phyloP scores from a whole-genome alignment of 116 monocot genomes.

The Zostera marina region DNA sequence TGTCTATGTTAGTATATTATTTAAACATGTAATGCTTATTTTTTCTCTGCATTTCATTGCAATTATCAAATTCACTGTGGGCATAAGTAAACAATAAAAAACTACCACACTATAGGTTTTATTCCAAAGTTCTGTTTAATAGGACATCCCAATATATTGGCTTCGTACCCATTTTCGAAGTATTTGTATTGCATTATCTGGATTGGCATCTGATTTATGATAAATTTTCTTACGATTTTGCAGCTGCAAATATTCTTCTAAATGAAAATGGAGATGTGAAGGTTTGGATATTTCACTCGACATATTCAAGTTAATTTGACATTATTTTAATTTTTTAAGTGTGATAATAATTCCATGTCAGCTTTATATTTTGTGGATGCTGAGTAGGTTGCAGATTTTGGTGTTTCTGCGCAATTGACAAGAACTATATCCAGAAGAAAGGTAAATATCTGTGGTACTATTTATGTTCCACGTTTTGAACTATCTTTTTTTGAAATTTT shows the following conservation, averaged over 20 bases:
- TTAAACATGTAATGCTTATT: neutral
- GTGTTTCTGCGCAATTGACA: slow-evolving; percentile 94
- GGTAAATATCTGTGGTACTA: slow-evolving; percentile 9
- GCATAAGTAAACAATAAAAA: too few species aligned
- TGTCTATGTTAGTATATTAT: neutral
- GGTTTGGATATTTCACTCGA: slow-evolving; percentile 24
- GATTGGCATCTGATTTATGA: neutral
- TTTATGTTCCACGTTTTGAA: neutral
- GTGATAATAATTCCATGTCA: neutral
- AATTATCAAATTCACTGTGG: too few species aligned
- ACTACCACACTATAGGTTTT: too few species aligned
- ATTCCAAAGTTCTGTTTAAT: too few species aligned
- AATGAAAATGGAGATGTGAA: slow-evolving; percentile 95
- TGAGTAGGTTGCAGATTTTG: slow-evolving; percentile 94
- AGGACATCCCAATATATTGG: too few species aligned
- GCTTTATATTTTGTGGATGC: slow-evolving; percentile 1
- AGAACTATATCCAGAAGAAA: slow-evolving; percentile 97
- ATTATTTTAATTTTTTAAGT: neutral
- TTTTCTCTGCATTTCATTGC: too few species aligned
- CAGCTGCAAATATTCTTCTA: slow-evolving; percentile 94
- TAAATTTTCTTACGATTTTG: slow-evolving; percentile 7
- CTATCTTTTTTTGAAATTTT: neutral
- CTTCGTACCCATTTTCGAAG: neutral
- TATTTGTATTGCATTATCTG: neutral
- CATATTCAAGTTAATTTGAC: neutral